These are phyloP conservation scores for Linum trigynum DNA, from an alignment of 345 rosid genomes.

Conservation along the genomic window DNA sequence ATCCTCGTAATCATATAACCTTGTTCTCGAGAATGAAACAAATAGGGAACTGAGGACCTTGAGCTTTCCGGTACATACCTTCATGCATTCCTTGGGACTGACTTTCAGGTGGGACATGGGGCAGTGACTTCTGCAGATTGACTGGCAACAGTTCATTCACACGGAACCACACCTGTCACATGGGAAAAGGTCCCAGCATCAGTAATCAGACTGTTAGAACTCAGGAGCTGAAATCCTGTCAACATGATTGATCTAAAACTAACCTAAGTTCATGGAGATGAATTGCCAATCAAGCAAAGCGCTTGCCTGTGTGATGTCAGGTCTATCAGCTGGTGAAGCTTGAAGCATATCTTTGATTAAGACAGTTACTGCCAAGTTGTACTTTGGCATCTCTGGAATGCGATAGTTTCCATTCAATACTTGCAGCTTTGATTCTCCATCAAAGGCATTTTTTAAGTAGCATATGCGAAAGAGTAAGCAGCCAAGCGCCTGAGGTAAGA, in stretches of 20 bases:
- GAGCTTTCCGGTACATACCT: constrained; percentile 26
- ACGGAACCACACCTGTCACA: constrained; percentile 88
- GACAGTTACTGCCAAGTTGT: constrained; percentile 49
- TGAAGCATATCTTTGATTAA: constrained; percentile 87
- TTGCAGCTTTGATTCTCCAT: constrained; percentile 96
- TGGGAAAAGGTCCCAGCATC: constrained; percentile 42
- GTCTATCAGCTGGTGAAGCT: constrained; percentile 83
- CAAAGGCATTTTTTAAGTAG: constrained; percentile 91
- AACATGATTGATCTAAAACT: constrained; percentile 46
- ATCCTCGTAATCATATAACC: not conserved
- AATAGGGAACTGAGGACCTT: not conserved
- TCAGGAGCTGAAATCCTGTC: constrained; percentile 20
- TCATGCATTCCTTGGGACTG: constrained; percentile 37
- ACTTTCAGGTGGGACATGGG: constrained; percentile 69
- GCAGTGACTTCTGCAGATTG: constrained; percentile 70
- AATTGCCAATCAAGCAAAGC: constrained; percentile 66
- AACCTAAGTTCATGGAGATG: constrained; percentile 70
- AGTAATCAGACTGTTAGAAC: constrained; percentile 38
- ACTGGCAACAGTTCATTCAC: constrained; percentile 79
- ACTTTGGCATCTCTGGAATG: constrained; percentile 74
- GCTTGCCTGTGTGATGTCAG: constrained; percentile 97
- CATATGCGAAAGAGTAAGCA: constrained; percentile 92
- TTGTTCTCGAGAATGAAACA: not conserved
- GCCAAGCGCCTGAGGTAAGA: constrained; percentile 71
- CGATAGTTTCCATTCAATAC: constrained; percentile 89